phyloP scores from a whole-genome alignment of 2,329 filamentous ascomycete species.

The Pochonia chlamydosporia region DNA sequence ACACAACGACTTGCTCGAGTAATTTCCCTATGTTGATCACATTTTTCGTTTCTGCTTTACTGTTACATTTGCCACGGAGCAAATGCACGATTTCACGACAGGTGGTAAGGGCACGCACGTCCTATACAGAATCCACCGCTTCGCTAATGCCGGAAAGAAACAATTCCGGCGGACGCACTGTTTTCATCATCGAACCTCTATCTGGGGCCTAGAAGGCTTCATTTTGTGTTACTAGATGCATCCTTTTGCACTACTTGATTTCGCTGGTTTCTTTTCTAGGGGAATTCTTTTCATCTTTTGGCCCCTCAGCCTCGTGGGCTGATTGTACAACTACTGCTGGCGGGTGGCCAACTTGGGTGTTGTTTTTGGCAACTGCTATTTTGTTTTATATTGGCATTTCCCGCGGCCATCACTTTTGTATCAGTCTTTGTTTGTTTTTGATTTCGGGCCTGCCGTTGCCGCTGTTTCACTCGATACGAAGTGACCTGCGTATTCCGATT shows the following conservation, averaged over 20 bases:
- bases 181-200: neutral
- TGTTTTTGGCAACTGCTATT: too few relatives aligned
- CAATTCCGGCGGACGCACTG: neutral
- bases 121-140: neutral
- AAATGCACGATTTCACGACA: constrained; percentile 14
- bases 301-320: neutral
- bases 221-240: constrained; percentile 15
- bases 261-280: neutral
- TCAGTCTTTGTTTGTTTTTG: constrained; percentile 1
- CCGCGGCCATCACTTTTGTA: neutral
- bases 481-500: neutral
- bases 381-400: too few relatives aligned
- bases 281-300: too few relatives aligned
- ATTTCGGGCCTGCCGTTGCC: neutral
- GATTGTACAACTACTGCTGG: neutral
- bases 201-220: constrained; percentile 6
- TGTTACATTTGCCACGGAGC: neutral
- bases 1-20: neutral
- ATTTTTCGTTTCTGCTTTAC: neutral
- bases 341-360: neutral
- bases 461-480: constrained; percentile 9
- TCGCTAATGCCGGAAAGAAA: neutral
- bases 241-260: neutral
- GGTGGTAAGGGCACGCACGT: constrained; percentile 1
- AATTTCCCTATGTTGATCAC: constrained; percentile 4